Evolutionary conservation across 2,329 filamentous ascomycete species (phyloP), one percentile per base, ranked within the genome.

Genomic region (Alternaria panax): DNA sequence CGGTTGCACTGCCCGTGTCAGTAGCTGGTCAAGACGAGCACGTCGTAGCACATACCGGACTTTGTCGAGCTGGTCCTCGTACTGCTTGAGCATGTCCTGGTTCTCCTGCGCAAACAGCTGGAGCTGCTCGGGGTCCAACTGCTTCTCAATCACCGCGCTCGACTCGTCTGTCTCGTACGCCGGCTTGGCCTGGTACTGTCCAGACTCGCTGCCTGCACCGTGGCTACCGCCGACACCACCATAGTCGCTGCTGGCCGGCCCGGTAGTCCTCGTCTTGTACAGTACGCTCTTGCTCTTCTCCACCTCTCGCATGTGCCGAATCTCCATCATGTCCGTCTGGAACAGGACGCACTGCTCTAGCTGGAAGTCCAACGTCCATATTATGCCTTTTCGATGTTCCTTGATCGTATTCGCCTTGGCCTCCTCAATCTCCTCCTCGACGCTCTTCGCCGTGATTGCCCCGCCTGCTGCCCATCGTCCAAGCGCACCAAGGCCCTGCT

Each of bases 31-130:
- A 9, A 11, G 27, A 30, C 22, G 18, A 12, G 22, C 22, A 40
- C 22, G 28, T 20, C 16, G 5, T 12, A 16, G 16, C 32, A 85
- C 91, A 54, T 86, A 96, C 92, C 90, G 91, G 67, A 98, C 92
- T 85, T 98, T 95, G 78, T 93, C 90, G 75, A 98, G 82, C n/a
- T 92, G 93, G 80, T 91, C 92, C 78, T 97, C 92, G 78, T 96
- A 97, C 79, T 97, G 92, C 78, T 91, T 91, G 69, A 98, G 84
- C 89, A 99, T 93, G 64, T 92, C 89, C 78, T 93, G 89, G 75
- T 98, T 97, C 74, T 96, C 93, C 79, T 92, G 87, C 68, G 94
- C 93, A 80, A 99, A 98, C 75, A 97, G 86, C 77, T 97, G 94
- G 52, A 95, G 82, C 78, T 98, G 94, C 74, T 97, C 93, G 22